Evolutionary conservation across 495 filamentous ascomycete species (phyloP).

Genomic region (Clavariopsis aquatica): DNA sequence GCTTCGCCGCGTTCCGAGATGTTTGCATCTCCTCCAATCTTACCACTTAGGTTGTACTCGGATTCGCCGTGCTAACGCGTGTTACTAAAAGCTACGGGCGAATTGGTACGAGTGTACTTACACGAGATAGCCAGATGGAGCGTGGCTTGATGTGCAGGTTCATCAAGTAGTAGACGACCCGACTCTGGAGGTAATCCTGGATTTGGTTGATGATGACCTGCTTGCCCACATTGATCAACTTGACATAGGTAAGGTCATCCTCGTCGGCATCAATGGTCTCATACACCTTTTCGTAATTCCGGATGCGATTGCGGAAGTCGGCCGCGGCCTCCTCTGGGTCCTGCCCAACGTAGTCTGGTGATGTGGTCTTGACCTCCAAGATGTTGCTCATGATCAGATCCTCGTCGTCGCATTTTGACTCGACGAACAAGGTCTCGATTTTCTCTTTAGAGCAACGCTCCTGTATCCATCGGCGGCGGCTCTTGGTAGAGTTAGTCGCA

Average conservation of each 20-base stretch:
- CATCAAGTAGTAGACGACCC: constrained; percentile 96
- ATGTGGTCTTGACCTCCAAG: constrained; percentile 94
- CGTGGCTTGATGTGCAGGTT: constrained; percentile 97
- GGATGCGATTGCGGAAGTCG: constrained; percentile 92
- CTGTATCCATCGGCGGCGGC: constrained; percentile 86
- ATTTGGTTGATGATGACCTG: constrained; percentile 98
- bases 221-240: constrained; percentile 92
- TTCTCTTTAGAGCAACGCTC: constrained; percentile 69
- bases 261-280: constrained; percentile 88
- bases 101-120: constrained; percentile 52
- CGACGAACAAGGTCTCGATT: constrained; percentile 90
- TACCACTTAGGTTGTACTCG: constrained; percentile 79
- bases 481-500: constrained; percentile 91
- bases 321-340: constrained; percentile 86
- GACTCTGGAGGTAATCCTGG: constrained; percentile 91
- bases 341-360: constrained; percentile 89
- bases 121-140: constrained; percentile 93
- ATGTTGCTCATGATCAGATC: constrained; percentile 96
- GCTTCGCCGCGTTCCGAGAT: constrained; percentile 83
- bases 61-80: constrained; percentile 85
- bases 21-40: constrained; percentile 87
- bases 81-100: constrained; percentile 14
- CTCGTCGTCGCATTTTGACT: constrained; percentile 93
- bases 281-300: constrained; percentile 95
- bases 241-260: constrained; percentile 83